Evolutionary conservation across 495 filamentous ascomycete genomes (phyloP).

Genomic region (Amorphotheca resinae): DNA sequence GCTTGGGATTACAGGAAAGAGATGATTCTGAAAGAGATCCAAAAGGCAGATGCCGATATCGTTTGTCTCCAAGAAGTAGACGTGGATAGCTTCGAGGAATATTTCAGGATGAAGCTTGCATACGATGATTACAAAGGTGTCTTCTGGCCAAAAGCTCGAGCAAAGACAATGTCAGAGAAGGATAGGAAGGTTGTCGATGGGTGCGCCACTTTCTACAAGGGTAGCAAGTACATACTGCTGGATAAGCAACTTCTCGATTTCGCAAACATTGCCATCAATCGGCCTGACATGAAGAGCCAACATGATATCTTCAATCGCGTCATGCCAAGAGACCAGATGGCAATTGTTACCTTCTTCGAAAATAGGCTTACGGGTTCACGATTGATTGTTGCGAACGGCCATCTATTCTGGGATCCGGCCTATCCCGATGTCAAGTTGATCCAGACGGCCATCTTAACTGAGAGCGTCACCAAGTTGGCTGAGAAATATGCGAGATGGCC

Average conservation of each 20-base stretch:
- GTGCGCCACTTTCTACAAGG: constrained; percentile 93
- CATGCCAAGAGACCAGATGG: constrained; percentile 96
- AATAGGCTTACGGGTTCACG: constrained; percentile 77
- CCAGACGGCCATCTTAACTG: constrained; percentile 89
- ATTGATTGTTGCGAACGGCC: constrained; percentile 83
- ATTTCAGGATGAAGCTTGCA: constrained; percentile 69
- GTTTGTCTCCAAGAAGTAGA: constrained; percentile 90
- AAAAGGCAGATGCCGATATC: constrained; percentile 72
- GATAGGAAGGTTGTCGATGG: constrained; percentile 83
- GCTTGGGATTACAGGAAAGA: constrained; percentile 77
- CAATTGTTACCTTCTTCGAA: constrained; percentile 79
- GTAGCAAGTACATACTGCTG: constrained; percentile 76
- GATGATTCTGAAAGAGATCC: constrained; percentile 67
- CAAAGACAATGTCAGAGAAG: constrained; percentile 80
- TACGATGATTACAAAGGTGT: constrained; percentile 84
- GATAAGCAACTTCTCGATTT: constrained; percentile 92
- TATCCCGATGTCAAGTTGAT: constrained; percentile 90
- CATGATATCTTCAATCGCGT: constrained; percentile 95
- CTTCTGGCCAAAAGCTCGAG: constrained; percentile 75
- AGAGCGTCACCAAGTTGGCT: constrained; percentile 69
- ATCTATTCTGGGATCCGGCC: constrained; percentile 86
- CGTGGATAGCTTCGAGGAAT: constrained; percentile 77
- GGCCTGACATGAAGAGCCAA: constrained; percentile 88
- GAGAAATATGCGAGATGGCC: constrained; percentile 70
- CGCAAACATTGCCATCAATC: constrained; percentile 77